Percentiles rank a stretch among this genome's conserved stretches.
Conservation (phyloP, 306 rosid genomes). For the Vigna reflexopilosa region DNA sequence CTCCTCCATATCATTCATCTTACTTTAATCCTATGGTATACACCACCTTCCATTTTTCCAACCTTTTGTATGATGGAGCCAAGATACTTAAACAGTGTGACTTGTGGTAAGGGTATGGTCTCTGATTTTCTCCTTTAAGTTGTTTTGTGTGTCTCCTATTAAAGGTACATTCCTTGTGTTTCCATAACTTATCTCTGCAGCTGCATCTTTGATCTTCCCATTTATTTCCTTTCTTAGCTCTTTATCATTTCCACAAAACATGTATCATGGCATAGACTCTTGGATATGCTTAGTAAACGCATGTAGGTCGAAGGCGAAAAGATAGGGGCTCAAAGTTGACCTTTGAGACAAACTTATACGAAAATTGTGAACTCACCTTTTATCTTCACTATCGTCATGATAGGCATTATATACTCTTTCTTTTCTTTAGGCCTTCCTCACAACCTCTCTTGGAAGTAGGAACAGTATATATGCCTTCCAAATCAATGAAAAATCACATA, state of each 20-base stretch:
- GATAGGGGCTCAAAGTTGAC: neutral
- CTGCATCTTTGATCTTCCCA: too few species aligned
- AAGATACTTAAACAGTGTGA: neutral
- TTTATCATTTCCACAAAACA: too few species aligned
- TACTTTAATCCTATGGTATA: neutral
- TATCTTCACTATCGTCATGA: neutral
- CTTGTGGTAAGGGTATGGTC: neutral
- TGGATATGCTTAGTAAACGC: too few species aligned
- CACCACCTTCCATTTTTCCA: neutral
- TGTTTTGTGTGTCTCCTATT: neutral
- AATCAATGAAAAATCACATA: neutral
- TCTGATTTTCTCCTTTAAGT: neutral
- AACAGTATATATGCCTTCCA: neutral
- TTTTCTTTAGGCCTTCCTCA: neutral
- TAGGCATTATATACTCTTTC: neutral
- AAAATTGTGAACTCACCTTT: neutral
- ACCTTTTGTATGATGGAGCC: neutral
- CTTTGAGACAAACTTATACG: neutral
- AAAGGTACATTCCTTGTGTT: too few species aligned
- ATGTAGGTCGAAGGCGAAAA: too few species aligned
- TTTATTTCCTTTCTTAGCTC: too few species aligned
- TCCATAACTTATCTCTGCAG: too few species aligned
- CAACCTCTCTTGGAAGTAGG: neutral
- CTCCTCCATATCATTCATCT: neutral
- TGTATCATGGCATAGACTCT: too few species aligned